Conservation (phyloP, 768 basidiomycete species). For the Pleurotus salmoneostramineus region DNA sequence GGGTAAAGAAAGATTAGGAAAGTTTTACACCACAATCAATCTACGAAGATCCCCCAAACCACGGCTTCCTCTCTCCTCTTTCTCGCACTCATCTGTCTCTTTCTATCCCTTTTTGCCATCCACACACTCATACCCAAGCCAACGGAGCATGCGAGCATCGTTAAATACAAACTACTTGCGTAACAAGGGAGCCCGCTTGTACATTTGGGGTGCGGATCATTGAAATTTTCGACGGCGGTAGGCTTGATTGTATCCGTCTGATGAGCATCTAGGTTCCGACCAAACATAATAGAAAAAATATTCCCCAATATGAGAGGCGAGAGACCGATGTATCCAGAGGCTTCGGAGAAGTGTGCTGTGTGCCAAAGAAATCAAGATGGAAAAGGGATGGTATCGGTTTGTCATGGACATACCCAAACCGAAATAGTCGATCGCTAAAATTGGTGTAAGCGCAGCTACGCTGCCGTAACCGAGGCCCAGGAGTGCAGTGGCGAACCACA, state of each 20-base stretch:
- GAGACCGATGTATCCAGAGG: slow-evolving; percentile 78
- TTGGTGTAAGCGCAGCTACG: slow-evolving; percentile 67
- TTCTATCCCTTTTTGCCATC: slow-evolving; percentile 45
- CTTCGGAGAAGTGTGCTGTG: slow-evolving; percentile 73
- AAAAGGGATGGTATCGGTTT: not conserved
- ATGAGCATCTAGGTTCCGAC: slow-evolving; percentile 76
- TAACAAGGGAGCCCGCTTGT: slow-evolving; percentile 58
- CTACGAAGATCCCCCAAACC: slow-evolving; percentile 2
- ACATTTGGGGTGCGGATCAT: slow-evolving; percentile 36
- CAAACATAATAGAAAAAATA: slow-evolving; percentile 79
- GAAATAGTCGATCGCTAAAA: slow-evolving; percentile 84
- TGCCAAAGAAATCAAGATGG: not conserved
- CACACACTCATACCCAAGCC: slow-evolving; percentile 45
- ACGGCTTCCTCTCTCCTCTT: not conserved
- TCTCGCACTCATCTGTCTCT: not conserved
- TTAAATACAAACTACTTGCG: slow-evolving; percentile 50
- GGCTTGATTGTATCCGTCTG: slow-evolving; percentile 16
- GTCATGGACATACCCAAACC: slow-evolving; percentile 57
- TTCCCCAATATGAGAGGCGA: slow-evolving; percentile 77
- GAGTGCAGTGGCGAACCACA: slow-evolving; percentile 64
- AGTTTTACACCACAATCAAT: not conserved
- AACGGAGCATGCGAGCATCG: slow-evolving; percentile 39
- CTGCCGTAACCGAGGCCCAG: slow-evolving; percentile 73
- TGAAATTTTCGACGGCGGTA: not conserved
- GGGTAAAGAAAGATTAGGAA: not conserved